Evolutionary conservation across 208 protist genomes (phyloP), one percentile per base, ranked within the genome.

Genomic region (Trypanosoma melophagium): DNA sequence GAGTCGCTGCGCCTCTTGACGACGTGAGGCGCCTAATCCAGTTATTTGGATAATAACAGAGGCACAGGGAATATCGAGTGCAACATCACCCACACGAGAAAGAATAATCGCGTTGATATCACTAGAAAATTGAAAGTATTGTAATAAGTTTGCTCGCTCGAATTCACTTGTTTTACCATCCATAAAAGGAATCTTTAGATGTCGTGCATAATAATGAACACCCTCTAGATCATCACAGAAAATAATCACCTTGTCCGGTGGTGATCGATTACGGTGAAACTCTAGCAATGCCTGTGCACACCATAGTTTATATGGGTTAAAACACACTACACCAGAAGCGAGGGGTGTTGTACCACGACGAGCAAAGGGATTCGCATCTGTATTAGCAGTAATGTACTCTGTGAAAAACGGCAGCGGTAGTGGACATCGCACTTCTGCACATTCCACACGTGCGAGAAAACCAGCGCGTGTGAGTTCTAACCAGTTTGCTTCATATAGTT

Each of bases 401-500:
- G 57, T 71, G 49, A 84, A 83, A 57, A 91, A 97, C 17, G 70
- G 44, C 9, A 74, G 47, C 7, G 92, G 97, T 95, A 99, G 96
- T 17, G 90, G 90, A 75, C 98, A 99, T 86, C 96, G 98, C 57
- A 99, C 94, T 79, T 99, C 97, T 2, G 92, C 87, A 72, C 99
- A 99, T 83, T 98, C 89, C 12, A 99, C 98, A 14, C 84, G 82
- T 0, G 99, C 99, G 45, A 99, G 90, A 74, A 97, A 98, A 21
- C 98, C 98, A 35, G 83, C 81, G 41, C 77, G 67, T 21, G 96
- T 94, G 19, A 99, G 83, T 66, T 99, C 97, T 3, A 99, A 89
- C 98, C 99, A 99, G 77, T 99, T 99, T 1, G 98, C 99, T 70
- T 99, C 98, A 78, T 99, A 99, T 61, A 99, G 80, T 74, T 99